These are phyloP conservation scores for Malassezia cuniculi DNA, from an alignment of 1,284 basidiomycete species.

Conservation along the genomic window DNA sequence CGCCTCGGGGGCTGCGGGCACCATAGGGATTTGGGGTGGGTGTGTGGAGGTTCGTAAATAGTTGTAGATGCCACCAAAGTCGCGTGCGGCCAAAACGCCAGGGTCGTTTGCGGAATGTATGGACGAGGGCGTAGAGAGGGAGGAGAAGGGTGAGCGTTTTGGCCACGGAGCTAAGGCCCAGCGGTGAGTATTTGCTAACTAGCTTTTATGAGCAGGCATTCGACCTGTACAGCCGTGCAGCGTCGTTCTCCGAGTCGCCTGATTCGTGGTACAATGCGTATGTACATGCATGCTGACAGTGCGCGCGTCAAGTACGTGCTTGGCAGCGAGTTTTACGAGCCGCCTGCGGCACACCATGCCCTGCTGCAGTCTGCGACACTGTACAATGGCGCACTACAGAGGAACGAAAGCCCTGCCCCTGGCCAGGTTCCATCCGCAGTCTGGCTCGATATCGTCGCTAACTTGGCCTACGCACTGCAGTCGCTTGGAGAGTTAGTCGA, in stretches of 20 bases:
- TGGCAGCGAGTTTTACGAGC: constrained; percentile 2
- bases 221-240: constrained; percentile 2
- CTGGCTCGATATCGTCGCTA: constrained; percentile 10
- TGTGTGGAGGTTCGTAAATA: no score
- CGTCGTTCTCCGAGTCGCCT: not conserved
- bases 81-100: no score
- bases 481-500: constrained; percentile 8
- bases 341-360: constrained; percentile 1
- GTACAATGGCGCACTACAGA: constrained; percentile 1
- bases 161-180: constrained; percentile 7
- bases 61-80: no score
- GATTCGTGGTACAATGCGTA: constrained; percentile 13
- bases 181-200: constrained; percentile 2
- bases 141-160: constrained; percentile 13
- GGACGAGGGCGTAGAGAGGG: constrained; percentile 12
- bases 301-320: constrained; percentile 12
- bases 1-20: no score
- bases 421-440: constrained; percentile 4
- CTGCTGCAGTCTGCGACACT: not conserved
- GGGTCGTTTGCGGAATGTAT: constrained; percentile 11
- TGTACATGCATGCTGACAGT: not conserved
- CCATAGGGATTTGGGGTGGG: no score
- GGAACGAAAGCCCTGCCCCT: not conserved
- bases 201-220: constrained; percentile 7
- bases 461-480: constrained; percentile 6